Evolutionary conservation across 768 basidiomycete species (phyloP).

Genomic region (Hydnum rufescens): DNA sequence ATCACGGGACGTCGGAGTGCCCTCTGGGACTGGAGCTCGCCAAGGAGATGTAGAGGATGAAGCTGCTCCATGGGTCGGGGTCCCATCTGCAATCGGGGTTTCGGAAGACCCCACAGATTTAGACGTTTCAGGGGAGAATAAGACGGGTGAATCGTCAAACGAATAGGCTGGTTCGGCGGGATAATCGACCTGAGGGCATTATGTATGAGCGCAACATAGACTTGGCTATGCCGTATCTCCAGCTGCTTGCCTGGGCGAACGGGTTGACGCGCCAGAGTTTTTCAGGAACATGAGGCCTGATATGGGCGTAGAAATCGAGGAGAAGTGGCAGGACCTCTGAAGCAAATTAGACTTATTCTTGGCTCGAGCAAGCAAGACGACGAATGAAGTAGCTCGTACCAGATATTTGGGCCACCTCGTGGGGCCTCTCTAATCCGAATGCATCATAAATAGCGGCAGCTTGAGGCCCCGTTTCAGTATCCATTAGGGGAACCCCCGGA

Average conservation of each 20-base stretch:
- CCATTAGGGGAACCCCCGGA: not conserved
- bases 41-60: too few species aligned
- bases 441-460: not conserved
- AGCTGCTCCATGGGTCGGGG: too few species aligned
- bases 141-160: too few species aligned
- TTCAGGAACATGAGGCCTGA: conserved; percentile 43
- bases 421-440: not conserved
- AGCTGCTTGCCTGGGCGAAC: not conserved
- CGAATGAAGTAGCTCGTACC: too few species aligned
- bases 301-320: conserved; percentile 46
- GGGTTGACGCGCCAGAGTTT: conserved; percentile 25
- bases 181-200: not conserved
- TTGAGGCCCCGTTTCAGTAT: not conserved
- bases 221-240: not conserved
- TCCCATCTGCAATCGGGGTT: too few species aligned
- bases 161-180: not conserved
- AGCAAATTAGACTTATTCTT: too few species aligned
- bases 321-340: conserved; percentile 46
- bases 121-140: too few species aligned
- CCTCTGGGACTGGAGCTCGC: too few species aligned
- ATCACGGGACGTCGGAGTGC: too few species aligned
- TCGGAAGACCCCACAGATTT: too few species aligned
- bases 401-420: not conserved
- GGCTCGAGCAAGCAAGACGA: too few species aligned
- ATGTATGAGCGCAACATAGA: not conserved